A percentile compares a stretch with the other conserved stretches of the same genome.
Evolutionary conservation across 768 basidiomycete species (phyloP).

Genomic region (Daedaleopsis sinensis): DNA sequence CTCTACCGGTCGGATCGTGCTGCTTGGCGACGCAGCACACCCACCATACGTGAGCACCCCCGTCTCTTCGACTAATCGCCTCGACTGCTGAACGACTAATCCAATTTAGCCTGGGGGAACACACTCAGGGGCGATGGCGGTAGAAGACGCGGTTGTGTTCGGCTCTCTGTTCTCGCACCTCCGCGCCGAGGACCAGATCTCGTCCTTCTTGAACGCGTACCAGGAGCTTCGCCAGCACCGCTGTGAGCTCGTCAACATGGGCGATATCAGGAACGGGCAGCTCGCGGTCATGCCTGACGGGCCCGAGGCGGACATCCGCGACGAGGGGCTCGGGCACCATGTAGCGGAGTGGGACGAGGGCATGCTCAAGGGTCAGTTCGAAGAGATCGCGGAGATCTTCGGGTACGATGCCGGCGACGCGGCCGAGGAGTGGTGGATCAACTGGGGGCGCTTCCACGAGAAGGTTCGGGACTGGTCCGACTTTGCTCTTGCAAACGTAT

Average conservation of each 20-base stretch:
- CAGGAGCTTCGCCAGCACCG: slow-evolving; percentile 60
- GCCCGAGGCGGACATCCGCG: slow-evolving; percentile 46
- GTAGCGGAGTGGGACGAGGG: slow-evolving; percentile 49
- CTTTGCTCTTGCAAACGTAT: neutral
- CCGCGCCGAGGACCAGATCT: slow-evolving; percentile 47
- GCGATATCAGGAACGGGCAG: slow-evolving; percentile 46
- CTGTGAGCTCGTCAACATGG: slow-evolving; percentile 43
- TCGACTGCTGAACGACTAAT: neutral
- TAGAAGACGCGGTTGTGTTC: slow-evolving; percentile 66
- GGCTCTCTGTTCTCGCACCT: slow-evolving; percentile 62
- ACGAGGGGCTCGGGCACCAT: slow-evolving; percentile 40
- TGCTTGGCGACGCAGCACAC: slow-evolving; percentile 67
- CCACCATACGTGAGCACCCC: slow-evolving; percentile 49
- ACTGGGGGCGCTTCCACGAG: slow-evolving; percentile 53
- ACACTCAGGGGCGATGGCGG: slow-evolving; percentile 51
- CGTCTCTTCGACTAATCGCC: too few species aligned
- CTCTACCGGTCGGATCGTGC: slow-evolving; percentile 46
- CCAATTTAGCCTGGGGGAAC: slow-evolving; percentile 51
- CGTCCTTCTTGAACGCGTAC: slow-evolving; percentile 53
- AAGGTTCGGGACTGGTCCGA: slow-evolving; percentile 26
- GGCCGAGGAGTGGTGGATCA: slow-evolving; percentile 68
- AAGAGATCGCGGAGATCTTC: slow-evolving; percentile 51
- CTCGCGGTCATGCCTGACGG: slow-evolving; percentile 49
- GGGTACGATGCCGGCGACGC: slow-evolving; percentile 55
- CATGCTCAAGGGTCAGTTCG: slow-evolving; percentile 51